Percentiles rank a stretch among this genome's conserved stretches.
These are phyloP conservation scores for Diatrype stigma DNA, from an alignment of 2,329 filamentous ascomycete genomes.

Conservation along the genomic window DNA sequence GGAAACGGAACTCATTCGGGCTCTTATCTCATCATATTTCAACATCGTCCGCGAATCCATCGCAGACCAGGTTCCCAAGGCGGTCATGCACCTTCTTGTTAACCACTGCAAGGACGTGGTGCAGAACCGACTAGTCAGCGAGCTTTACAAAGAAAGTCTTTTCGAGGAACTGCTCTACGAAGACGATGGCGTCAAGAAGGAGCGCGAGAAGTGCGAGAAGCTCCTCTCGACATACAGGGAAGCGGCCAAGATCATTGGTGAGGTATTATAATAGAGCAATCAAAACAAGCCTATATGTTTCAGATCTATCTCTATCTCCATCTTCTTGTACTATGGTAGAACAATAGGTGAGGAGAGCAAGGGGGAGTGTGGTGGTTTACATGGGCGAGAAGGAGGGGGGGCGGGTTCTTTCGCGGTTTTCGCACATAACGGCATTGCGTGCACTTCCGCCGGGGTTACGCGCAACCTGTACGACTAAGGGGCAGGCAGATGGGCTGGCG, in stretches of 20 bases:
- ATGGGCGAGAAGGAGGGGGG: background rate
- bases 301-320: no score
- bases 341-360: background rate
- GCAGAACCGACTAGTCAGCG: conserved; percentile 92
- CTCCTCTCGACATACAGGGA: conserved; percentile 93
- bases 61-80: conserved; percentile 96
- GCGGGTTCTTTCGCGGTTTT: background rate
- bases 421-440: background rate
- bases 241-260: conserved; percentile 95
- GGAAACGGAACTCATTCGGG: conserved; percentile 95
- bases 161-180: conserved; percentile 95
- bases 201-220: conserved; percentile 97
- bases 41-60: conserved; percentile 99
- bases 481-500: background rate
- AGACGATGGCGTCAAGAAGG: conserved; percentile 94
- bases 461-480: background rate
- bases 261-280: conserved; percentile 66
- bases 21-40: conserved; percentile 97
- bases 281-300: background rate
- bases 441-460: background rate
- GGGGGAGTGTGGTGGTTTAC: no score
- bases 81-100: conserved; percentile 96
- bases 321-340: conserved; percentile 4
- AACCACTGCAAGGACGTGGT: conserved; percentile 98
- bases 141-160: conserved; percentile 86